phyloP scores from a whole-genome alignment of 140 eudicot species.

The Ambrosia hybrid region DNA sequence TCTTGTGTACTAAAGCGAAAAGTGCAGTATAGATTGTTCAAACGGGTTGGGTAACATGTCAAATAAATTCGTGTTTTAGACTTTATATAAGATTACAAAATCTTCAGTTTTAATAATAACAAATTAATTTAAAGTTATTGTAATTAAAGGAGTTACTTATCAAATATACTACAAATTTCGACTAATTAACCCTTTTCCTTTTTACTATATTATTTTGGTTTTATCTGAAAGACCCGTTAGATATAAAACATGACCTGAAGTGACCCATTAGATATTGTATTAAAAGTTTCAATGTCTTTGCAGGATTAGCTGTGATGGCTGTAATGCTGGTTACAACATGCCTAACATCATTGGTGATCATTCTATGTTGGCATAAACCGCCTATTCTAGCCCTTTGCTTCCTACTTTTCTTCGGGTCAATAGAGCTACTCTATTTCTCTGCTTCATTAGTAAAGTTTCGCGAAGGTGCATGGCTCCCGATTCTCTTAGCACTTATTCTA shows the following conservation, averaged over 20 bases:
- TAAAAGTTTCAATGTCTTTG: slow-evolving; percentile 2
- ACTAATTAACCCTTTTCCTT: no score
- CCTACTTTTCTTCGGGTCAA: slow-evolving; percentile 64
- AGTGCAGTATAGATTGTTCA: no score
- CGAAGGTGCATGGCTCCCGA: slow-evolving; percentile 77
- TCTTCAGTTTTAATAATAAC: background rate
- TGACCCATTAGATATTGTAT: background rate
- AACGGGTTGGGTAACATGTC: background rate
- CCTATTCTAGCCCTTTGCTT: slow-evolving; percentile 52
- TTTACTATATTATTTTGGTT: no score
- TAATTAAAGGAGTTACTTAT: background rate
- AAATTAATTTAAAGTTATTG: background rate
- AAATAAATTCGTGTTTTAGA: no score
- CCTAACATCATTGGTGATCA: slow-evolving; percentile 67
- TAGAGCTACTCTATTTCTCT: slow-evolving; percentile 69
- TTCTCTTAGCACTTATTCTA: slow-evolving; percentile 45
- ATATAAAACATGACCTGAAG: background rate
- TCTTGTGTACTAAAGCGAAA: no score
- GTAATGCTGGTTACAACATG: slow-evolving; percentile 85
- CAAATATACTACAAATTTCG: background rate
- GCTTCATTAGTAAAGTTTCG: slow-evolving; percentile 59
- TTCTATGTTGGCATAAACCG: slow-evolving; percentile 72
- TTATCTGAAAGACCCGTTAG: no score
- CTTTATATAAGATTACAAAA: background rate
- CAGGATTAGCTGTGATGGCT: slow-evolving; percentile 72